Evolutionary conservation across 768 basidiomycete genomes (phyloP).

Genomic region (Russula ochroleuca): DNA sequence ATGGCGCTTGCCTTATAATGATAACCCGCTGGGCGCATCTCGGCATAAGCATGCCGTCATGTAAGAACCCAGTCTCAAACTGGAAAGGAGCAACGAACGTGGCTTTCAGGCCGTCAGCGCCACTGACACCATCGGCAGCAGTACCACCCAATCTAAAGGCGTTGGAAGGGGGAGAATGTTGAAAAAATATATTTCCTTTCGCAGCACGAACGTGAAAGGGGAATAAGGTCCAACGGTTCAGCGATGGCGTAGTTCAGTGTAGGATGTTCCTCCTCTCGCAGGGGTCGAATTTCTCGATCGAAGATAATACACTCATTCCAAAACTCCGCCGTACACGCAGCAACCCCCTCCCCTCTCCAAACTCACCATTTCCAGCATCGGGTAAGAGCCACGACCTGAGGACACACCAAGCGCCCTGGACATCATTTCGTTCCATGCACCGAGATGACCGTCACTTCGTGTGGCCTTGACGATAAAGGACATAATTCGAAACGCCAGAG

Average conservation of each 20-base stretch:
- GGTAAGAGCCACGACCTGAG: background rate
- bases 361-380: background rate
- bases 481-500: background rate
- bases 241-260: background rate
- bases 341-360: background rate
- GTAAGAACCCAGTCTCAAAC: background rate
- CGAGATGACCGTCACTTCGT: background rate
- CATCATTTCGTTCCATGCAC: background rate
- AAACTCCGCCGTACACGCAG: conserved; percentile 1
- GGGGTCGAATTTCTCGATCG: background rate
- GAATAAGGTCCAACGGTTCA: background rate
- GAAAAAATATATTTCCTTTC: background rate
- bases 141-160: background rate
- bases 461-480: background rate
- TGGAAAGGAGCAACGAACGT: conserved; percentile 18
- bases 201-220: conserved; percentile 7
- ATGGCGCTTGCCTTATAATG: conserved; percentile 6
- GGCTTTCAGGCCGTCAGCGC: background rate
- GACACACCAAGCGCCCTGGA: background rate
- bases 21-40: background rate
- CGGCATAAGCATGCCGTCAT: conserved; percentile 13
- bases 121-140: background rate
- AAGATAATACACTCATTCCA: background rate
- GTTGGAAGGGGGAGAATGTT: background rate
- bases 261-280: background rate